Evolutionary conservation across 345 rosid species (phyloP), one percentile per base, ranked within the genome.

Genomic region (Arabidopsis suecica): DNA sequence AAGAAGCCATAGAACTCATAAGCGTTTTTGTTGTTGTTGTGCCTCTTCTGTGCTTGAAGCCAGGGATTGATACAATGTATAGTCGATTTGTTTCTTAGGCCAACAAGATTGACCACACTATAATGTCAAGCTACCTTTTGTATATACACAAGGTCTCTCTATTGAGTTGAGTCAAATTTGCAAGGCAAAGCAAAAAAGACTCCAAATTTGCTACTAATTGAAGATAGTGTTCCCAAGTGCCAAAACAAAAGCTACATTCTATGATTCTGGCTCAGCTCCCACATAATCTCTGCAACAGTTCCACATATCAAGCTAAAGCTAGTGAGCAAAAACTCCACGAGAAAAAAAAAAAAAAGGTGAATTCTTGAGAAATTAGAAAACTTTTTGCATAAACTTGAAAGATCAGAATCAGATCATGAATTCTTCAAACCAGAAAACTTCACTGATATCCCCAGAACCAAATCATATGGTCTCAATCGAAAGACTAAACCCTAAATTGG

Each of bases 61-160:
- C 63, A 68, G 61, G 51, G 74, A 53, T 60, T 75, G 69, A 41
- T 54, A 65, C 41, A 69, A 53, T 76, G 75, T 62, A 69, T 54
- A 76, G 75, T 62, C 34, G 6, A 6, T 40, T 61, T 50, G 60
- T 61, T 61, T 53, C n/a, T 33, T 76, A 68, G 69, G 36, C 69
- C 63, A 74, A 69, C 63, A 18, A 76, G 69, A 53, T 33, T 75
- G 69, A 50, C 57, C 49, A 75, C n/a, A 75, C 56, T 74, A 57
- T 25, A 34, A 45, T 16, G 51, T 57, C 66, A 64, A 65, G 49
- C 55, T 75, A 41, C 56, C 20, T 41, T 61, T 58, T 75, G 69
- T 68, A 75, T 3, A 75, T 68, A 75, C 51, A 34, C 32, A 58
- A 37, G 3, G 60, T 28, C 58, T 69, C 54, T 47, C 32, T 28